Base-by-base conservation (phyloP, 768 basidiomycete genomes). In the Leucogyrophana mollusca region DNA sequence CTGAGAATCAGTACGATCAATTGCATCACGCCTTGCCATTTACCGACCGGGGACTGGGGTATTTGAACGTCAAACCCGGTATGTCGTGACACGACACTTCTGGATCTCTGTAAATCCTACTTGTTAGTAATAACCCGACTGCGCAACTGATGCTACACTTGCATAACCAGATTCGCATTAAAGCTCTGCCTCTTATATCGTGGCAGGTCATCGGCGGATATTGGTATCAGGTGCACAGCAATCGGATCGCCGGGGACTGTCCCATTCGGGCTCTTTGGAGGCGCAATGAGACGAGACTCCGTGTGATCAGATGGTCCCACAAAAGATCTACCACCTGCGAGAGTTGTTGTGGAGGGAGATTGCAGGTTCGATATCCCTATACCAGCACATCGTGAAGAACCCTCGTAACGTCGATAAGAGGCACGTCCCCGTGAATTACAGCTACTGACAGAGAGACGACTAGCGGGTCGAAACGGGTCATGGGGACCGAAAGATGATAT, bases 151-250 rank as follows among this genome's bases (percentile, higher is more conserved):
- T 9, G 24, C 17, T 30, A 24, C 23, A 49, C 41, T 49, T 42
- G 40, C 51, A 53, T 53, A 47, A 53, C 50, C 5, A 48, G 34
- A 46, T 50, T 44, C 23, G 38, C 47, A 22, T 49, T 50, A 7
- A 48, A 38, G 25, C 34, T 49, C 25, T n/a, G n/a, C n/a, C 51
- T 49, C 49, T 53, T 48, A 38, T 50, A 53, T 11, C 51, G 48
- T 30, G 45, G 49, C 17, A 53, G 43, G 32, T 49, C 51, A 43
- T 53, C 50, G 11, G 51, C 51, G 32, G 51, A 46, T 48, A 53
- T 53, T 10, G 51, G 51, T 20, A 41, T 49, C 33, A 45, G 46
- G 33, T 44, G 51, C 32, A 48, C 48, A 27, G 45, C 51, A 45
- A 36, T 11, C 22, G 36, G 22, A 13, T 44, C 43, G n/a, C n/a